A percentile compares a stretch with the other conserved stretches of the same genome.
Conservation (phyloP, 495 filamentous ascomycete genomes). For the Talaromyces ruber region DNA sequence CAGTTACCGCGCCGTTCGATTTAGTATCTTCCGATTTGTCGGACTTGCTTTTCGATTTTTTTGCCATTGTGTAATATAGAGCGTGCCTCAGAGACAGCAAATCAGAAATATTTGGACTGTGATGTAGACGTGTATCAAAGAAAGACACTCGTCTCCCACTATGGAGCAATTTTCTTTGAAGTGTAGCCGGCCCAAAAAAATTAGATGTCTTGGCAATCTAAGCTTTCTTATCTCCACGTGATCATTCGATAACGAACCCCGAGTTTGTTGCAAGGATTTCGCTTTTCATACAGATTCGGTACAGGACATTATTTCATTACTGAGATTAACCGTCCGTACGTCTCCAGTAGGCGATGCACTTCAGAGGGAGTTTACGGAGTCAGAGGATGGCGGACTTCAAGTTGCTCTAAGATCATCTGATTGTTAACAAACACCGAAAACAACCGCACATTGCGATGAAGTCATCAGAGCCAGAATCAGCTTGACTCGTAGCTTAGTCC, state of each 20-base stretch:
- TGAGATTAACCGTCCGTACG: neutral
- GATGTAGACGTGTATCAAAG: neutral
- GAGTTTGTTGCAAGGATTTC: neutral
- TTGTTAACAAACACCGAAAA: neutral
- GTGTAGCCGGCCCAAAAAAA: neutral
- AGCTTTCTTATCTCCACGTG: slow-evolving; percentile 5
- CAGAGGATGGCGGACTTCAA: neutral
- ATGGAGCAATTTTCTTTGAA: neutral
- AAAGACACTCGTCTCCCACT: neutral
- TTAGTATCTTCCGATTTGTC: slow-evolving; percentile 10
- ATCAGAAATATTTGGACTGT: neutral
- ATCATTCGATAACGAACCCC: neutral
- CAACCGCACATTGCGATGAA: neutral
- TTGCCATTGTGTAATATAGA: slow-evolving; percentile 25
- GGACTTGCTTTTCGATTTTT: slow-evolving; percentile 31
- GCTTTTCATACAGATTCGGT: neutral
- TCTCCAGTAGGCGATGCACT: neutral
- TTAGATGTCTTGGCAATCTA: slow-evolving; percentile 2
- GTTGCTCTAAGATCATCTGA: neutral
- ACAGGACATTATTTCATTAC: neutral
- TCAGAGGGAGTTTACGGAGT: neutral
- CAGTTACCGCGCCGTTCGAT: slow-evolving; percentile 5
- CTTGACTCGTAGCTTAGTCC: neutral
- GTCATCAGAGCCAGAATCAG: neutral
- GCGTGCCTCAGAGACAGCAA: neutral